Conservation (phyloP, 768 basidiomycete genomes). For the Termitomyces sp. region DNA sequence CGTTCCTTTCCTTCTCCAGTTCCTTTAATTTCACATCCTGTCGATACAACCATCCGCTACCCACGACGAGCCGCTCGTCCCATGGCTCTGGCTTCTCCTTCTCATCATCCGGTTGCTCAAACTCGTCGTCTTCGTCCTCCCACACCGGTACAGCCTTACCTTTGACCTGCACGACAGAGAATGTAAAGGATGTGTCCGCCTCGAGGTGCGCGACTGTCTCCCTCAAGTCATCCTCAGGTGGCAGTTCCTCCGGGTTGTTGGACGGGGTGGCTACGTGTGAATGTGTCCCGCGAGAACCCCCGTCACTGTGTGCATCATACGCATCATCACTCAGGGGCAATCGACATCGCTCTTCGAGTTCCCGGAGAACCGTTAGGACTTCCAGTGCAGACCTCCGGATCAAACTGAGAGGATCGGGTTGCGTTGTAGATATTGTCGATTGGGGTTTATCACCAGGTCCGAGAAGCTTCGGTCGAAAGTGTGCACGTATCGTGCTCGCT, state of each 20-base stretch:
- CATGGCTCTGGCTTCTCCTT: conserved; percentile 66
- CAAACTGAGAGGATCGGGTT: conserved; percentile 56
- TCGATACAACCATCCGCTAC: conserved; percentile 78
- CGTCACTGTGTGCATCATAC: conserved; percentile 79
- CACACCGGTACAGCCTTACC: conserved; percentile 73
- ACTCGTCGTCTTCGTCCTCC: conserved; percentile 65
- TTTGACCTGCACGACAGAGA: conserved; percentile 64
- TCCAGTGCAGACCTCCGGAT: conserved; percentile 80
- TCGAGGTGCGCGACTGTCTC: conserved; percentile 33
- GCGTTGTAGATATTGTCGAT: conserved; percentile 23
- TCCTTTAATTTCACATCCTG: conserved; percentile 55
- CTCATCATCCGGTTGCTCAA: conserved; percentile 20
- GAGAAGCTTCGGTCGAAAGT: conserved; percentile 53
- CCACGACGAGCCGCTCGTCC: conserved; percentile 78
- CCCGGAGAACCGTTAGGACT: conserved; percentile 73
- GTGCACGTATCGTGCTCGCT: conserved; percentile 44
- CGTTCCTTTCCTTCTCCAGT: conserved; percentile 50
- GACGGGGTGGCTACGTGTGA: conserved; percentile 44
- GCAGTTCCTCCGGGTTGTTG: conserved; percentile 25
- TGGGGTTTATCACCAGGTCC: conserved; percentile 30
- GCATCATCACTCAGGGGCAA: conserved; percentile 75
- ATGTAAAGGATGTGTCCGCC: conserved; percentile 58
- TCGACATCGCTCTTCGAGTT: conserved; percentile 74
- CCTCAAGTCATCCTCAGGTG: conserved; percentile 30
- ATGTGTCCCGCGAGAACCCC: conserved; percentile 32